Base-by-base conservation (phyloP, 805 yeast species). In the Monosporozyma solicola region DNA sequence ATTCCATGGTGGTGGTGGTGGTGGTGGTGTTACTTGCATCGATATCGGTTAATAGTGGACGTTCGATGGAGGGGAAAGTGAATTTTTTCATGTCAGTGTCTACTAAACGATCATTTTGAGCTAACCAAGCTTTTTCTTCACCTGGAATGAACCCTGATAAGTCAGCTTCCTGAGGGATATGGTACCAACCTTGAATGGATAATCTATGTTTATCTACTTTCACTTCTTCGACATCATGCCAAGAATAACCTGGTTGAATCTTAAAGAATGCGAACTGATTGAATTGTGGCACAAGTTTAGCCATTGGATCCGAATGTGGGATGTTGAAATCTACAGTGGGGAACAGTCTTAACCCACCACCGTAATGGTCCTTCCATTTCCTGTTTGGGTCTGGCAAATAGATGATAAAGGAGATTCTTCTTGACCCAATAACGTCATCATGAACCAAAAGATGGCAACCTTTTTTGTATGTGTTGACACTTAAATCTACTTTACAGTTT, bases 161-260 rank as follows among this genome's bases (percentile, higher is more conserved):
- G 69, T 94, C 99, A 9, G 96, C 97, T 10, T 72, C 73, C 66
- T 94, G 98, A 3, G 99, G 99, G 51, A 91, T 87, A 68, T 94
- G 99, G 66, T 92, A 95, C 99, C 99, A 95, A 1, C 99, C 99
- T 63, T 94, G 97, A 55, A 94, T 88, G 0, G 96, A 87, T 37
- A 94, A 73, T 63, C 99, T 78, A 57, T 90, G 95, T 64, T 85
- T 87, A 64, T 91, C 96, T 1, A 84, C 96, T 55, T 84, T 79
- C 1, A 95, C 99, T 68, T 94, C 99, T 71, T 95, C 98, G 11
- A 94, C 99, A 62, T 95, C 99, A 68, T 94, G 99, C 77, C 94
- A 94, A 1, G 96, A 87, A 49, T 85, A 78, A 0, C 99, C 99
- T 0, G 99, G 99, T 65, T 90, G 94, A 13, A 94, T 98, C 5